These are phyloP conservation scores for Cutaneotrichosporon curvatum DNA, from an alignment of 1,284 basidiomycete genomes.

Conservation along the genomic window DNA sequence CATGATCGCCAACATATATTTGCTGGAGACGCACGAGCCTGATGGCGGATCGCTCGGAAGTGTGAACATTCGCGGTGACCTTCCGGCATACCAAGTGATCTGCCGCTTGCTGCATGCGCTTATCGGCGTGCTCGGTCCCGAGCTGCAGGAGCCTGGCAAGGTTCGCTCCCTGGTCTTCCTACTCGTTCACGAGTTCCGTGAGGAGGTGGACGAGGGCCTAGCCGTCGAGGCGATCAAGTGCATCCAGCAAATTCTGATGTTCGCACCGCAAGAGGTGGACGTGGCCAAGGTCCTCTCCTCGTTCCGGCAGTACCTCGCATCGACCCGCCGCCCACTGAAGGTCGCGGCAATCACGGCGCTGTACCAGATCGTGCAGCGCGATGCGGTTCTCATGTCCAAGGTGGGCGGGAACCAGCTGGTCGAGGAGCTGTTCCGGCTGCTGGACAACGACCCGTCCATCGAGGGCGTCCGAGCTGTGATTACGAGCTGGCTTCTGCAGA, in stretches of 20 bases:
- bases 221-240: conserved; percentile 91
- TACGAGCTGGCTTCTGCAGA: conserved; percentile 90
- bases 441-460: conserved; percentile 87
- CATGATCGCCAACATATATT: conserved; percentile 84
- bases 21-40: conserved; percentile 84
- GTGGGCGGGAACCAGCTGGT: conserved; percentile 90
- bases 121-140: conserved; percentile 89
- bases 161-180: conserved; percentile 74
- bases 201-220: conserved; percentile 80
- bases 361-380: conserved; percentile 94
- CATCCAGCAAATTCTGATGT: conserved; percentile 94
- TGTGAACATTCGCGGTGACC: conserved; percentile 80
- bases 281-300: conserved; percentile 67
- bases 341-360: conserved; percentile 89
- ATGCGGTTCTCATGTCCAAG: conserved; percentile 84
- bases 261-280: conserved; percentile 74
- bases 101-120: conserved; percentile 89
- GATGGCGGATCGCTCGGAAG: conserved; percentile 82
- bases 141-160: conserved; percentile 81
- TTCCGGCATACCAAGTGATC: conserved; percentile 83
- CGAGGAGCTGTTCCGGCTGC: conserved; percentile 86
- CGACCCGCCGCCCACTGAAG: conserved; percentile 74
- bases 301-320: conserved; percentile 68
- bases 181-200: conserved; percentile 75
- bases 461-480: conserved; percentile 91